Evolutionary conservation across 2,329 filamentous ascomycete species (phyloP).

Genomic region (Tolypocladium guangdongense): DNA sequence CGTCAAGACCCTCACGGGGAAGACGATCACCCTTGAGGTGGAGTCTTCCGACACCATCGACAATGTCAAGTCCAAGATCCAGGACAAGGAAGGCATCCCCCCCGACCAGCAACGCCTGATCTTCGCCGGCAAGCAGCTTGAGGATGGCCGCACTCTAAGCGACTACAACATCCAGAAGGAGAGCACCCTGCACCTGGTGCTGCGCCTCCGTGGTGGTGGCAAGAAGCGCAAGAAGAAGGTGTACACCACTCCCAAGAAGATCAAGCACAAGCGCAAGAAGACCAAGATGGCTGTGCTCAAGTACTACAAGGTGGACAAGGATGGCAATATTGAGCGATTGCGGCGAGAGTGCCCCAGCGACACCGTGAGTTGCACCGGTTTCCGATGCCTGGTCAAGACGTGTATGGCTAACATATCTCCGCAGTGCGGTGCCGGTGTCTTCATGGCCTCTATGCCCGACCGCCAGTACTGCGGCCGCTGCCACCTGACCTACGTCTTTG

Average conservation of each 20-base stretch:
- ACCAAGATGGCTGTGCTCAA: conserved; percentile 99
- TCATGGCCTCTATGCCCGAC: conserved; percentile 99
- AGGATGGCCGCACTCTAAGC: conserved; percentile 96
- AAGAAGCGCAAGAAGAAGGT: conserved; percentile 99
- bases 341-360: conserved; percentile 93
- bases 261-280: conserved; percentile 99
- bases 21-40: conserved; percentile 99
- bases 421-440: conserved; percentile 98
- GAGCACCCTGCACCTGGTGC: conserved; percentile 94
- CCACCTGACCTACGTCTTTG: conserved; percentile 64
- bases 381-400: no score
- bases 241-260: conserved; percentile 99
- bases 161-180: conserved; percentile 99
- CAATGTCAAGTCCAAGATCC: conserved; percentile 98
- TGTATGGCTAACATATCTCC: neutral
- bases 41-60: conserved; percentile 99
- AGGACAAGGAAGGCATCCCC: conserved; percentile 99
- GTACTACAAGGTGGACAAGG: conserved; percentile 99
- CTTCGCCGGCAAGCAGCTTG: conserved; percentile 99
- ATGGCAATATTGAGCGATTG: conserved; percentile 99
- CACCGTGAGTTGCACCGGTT: conserved; percentile 49
- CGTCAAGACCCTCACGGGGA: conserved; percentile 88
- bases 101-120: conserved; percentile 99
- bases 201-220: conserved; percentile 93
- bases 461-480: conserved; percentile 87